phyloP scores from a whole-genome alignment of 176 grass and related monocot species.

The Zoysia pacifica region DNA sequence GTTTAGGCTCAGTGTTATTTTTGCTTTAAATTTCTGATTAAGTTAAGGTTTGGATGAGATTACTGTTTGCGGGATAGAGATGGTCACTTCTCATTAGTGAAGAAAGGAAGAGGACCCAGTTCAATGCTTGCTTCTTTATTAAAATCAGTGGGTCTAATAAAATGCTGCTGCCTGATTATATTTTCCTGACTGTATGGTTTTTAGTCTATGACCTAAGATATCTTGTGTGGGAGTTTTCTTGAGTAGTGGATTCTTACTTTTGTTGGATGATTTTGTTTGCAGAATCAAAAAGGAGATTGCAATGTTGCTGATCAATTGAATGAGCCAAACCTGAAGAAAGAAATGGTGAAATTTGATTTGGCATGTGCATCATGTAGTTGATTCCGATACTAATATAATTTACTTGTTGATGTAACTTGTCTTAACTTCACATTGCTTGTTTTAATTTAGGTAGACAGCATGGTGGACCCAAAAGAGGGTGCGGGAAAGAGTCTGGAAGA shows the following conservation, averaged over 20 bases:
- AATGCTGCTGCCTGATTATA: neutral
- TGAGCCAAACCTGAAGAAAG: constrained; percentile 9
- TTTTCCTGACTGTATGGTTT: neutral
- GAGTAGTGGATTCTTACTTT: constrained; percentile 7
- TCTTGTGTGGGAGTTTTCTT: constrained; percentile 12
- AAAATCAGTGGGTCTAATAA: neutral
- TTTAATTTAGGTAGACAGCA: constrained; percentile 27
- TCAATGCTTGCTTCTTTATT: neutral
- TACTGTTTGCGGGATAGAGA: neutral
- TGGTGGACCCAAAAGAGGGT: neutral
- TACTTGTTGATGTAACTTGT: neutral
- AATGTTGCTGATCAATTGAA: neutral
- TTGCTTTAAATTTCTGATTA: neutral
- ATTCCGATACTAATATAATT: neutral
- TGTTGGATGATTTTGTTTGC: constrained; percentile 18
- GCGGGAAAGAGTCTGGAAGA: constrained; percentile 20
- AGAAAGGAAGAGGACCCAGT: neutral
- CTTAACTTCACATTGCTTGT: neutral
- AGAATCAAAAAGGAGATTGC: constrained; percentile 16
- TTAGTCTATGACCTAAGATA: neutral
- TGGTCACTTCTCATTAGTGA: neutral
- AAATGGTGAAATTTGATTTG: constrained; percentile 23
- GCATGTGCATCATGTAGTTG: constrained; percentile 5
- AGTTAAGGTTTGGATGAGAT: neutral
- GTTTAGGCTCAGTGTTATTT: neutral